Evolutionary conservation across 306 rosid genomes (phyloP).

Genomic region (Ziziphus jujuba): DNA sequence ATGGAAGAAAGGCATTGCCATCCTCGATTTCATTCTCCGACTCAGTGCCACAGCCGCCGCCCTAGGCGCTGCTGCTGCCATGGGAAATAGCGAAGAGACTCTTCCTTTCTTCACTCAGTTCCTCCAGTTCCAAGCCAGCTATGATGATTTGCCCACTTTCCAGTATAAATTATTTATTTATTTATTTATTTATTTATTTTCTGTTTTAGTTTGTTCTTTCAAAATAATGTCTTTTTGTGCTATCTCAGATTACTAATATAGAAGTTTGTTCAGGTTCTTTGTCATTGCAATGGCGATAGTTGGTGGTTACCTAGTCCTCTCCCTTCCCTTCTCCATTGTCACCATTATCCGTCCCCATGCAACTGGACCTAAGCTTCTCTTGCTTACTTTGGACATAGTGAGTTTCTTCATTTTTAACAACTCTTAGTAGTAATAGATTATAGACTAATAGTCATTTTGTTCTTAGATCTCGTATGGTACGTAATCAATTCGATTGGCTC

Average conservation of each 20-base stretch:
- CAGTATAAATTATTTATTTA: too few relatives aligned
- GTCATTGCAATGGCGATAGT: constrained; percentile 61
- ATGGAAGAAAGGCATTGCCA: constrained; percentile 60
- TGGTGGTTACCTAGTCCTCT: constrained; percentile 61
- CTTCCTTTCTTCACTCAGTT: constrained; percentile 80
- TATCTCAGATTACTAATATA: not conserved
- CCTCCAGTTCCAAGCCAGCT: constrained; percentile 67
- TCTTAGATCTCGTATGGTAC: too few relatives aligned
- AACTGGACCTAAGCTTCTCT: constrained; percentile 51
- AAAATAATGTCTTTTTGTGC: not conserved
- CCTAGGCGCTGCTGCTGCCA: constrained; percentile 50
- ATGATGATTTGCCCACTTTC: constrained; percentile 54
- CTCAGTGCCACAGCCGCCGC: constrained; percentile 49
- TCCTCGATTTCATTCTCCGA: constrained; percentile 58
- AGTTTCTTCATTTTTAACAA: not conserved
- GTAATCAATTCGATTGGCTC: too few relatives aligned
- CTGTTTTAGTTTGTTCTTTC: not conserved
- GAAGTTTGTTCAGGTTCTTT: constrained; percentile 53
- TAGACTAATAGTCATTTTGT: too few relatives aligned
- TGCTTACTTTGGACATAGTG: constrained; percentile 58
- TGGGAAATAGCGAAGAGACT: constrained; percentile 47
- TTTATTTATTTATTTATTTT: too few relatives aligned
- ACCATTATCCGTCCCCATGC: constrained; percentile 58
- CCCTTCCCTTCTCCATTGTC: constrained; percentile 63
- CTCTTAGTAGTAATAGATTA: not conserved